phyloP scores from a whole-genome alignment of 192 early-diverging fungal genomes.

The Coemansia sp. region DNA sequence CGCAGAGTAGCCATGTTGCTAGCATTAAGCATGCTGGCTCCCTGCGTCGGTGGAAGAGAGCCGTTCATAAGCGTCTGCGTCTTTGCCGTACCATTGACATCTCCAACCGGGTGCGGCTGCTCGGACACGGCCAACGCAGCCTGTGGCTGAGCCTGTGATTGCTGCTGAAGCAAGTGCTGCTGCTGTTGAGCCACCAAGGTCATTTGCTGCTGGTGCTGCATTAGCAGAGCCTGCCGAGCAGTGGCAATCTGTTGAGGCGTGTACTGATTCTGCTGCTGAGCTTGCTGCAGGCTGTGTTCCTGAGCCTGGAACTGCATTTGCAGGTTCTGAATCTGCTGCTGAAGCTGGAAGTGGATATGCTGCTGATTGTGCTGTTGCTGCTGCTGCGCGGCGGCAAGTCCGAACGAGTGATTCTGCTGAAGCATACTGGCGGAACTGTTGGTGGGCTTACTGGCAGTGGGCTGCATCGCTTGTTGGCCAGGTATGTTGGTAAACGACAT shows the following conservation, averaged over 20 bases:
- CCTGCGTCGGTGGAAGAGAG: neutral
- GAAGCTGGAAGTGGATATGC: conserved; percentile 12
- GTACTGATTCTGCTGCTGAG: conserved; percentile 10
- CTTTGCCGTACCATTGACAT: neutral
- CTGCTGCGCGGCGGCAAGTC: conserved; percentile 9
- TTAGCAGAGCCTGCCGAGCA: conserved; percentile 27
- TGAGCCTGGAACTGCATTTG: conserved; percentile 18
- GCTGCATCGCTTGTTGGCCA: conserved; percentile 26
- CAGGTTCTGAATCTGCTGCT: conserved; percentile 16
- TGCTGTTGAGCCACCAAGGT: conserved; percentile 24
- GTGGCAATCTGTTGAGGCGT: conserved; percentile 29
- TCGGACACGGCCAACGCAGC: neutral
- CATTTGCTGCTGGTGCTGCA: conserved; percentile 21
- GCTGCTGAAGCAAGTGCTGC: conserved; percentile 6
- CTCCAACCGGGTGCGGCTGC: neutral
- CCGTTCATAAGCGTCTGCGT: neutral
- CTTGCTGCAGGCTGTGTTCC: conserved; percentile 15
- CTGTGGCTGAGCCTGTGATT: conserved; percentile 10
- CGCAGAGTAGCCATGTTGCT: conserved; percentile 20
- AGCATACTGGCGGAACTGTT: conserved; percentile 18
- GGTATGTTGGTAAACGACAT: conserved; percentile 48
- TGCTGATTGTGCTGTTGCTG: conserved; percentile 26
- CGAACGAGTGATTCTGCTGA: conserved; percentile 26
- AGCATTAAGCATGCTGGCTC: neutral
- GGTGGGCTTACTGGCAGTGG: conserved; percentile 15